Evolutionary conservation across 2,329 filamentous ascomycete genomes (phyloP).

Genomic region (Colletotrichum sp.): DNA sequence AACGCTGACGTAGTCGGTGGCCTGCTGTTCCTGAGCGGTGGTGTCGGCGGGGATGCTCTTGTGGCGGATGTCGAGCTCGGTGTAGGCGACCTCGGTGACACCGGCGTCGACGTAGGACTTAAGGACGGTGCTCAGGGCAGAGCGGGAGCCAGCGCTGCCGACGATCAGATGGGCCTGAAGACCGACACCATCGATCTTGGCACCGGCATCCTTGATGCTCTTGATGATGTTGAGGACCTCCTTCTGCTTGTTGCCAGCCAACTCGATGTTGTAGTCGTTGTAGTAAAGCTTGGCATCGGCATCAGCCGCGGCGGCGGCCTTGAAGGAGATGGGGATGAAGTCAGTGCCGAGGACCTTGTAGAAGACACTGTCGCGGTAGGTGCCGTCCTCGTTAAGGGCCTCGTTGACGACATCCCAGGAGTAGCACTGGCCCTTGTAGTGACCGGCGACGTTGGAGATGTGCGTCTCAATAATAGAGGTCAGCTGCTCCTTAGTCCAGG

Average conservation of each 20-base stretch:
- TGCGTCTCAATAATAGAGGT: conserved; percentile 52
- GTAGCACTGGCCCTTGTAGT: conserved; percentile 52
- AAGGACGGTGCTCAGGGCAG: conserved; percentile 48
- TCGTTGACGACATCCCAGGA: conserved; percentile 61
- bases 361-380: conserved; percentile 41
- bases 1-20: conserved; percentile 43
- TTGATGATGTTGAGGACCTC: conserved; percentile 39
- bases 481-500: conserved; percentile 41
- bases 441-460: conserved; percentile 47
- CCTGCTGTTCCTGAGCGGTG: conserved; percentile 46
- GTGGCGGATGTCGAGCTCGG: conserved; percentile 56
- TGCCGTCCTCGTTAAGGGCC: conserved; percentile 47
- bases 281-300: conserved; percentile 44
- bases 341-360: conserved; percentile 46
- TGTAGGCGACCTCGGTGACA: conserved; percentile 51
- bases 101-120: conserved; percentile 53
- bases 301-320: conserved; percentile 44
- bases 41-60: conserved; percentile 44
- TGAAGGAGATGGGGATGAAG: conserved; percentile 51
- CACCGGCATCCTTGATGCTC: conserved; percentile 38
- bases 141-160: conserved; percentile 44
- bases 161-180: conserved; percentile 55
- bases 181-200: conserved; percentile 58
- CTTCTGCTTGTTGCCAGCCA: conserved; percentile 56
- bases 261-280: conserved; percentile 54